These are phyloP conservation scores for Komagataella mondaviorum DNA, from an alignment of 805 yeast species.

Conservation along the genomic window DNA sequence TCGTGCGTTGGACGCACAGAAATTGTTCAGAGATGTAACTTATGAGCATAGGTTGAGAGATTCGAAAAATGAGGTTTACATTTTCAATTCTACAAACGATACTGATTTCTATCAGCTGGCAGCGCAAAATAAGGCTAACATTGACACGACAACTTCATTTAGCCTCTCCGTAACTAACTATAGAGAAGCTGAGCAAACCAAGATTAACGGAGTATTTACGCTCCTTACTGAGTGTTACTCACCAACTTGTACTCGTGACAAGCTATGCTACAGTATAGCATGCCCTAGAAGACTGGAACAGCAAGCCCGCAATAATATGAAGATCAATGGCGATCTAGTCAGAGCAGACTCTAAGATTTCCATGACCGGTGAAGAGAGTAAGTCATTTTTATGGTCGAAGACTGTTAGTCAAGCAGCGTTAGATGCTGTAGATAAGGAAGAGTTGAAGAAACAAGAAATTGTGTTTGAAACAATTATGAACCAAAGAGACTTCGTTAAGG, in stretches of 20 bases:
- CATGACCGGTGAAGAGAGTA: conserved; percentile 62
- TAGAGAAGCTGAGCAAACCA: background rate
- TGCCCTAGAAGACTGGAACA: conserved; percentile 95
- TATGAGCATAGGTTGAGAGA: conserved; percentile 90
- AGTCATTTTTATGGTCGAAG: conserved; percentile 84
- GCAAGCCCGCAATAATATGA: conserved; percentile 82
- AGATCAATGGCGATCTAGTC: conserved; percentile 74
- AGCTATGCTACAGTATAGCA: conserved; percentile 85
- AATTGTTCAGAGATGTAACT: conserved; percentile 88
- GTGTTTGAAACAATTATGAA: conserved; percentile 90
- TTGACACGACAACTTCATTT: background rate
- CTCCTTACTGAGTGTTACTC: conserved; percentile 90
- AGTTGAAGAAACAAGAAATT: conserved; percentile 87
- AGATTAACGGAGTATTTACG: conserved; percentile 86
- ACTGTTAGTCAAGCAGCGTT: conserved; percentile 74
- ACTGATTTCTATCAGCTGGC: background rate
- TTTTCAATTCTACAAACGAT: conserved; percentile 25
- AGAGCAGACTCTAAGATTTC: conserved; percentile 62
- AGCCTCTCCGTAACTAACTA: background rate
- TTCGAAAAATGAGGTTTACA: conserved; percentile 77
- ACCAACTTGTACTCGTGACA: conserved; percentile 86
- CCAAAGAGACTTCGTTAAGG: conserved; percentile 91
- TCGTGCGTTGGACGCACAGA: conserved; percentile 87
- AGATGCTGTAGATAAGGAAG: conserved; percentile 68
- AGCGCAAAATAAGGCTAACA: background rate